Evolutionary conservation across 1,139 yeast genomes (phyloP).

Genomic region (Sugiyamaella paludigena): DNA sequence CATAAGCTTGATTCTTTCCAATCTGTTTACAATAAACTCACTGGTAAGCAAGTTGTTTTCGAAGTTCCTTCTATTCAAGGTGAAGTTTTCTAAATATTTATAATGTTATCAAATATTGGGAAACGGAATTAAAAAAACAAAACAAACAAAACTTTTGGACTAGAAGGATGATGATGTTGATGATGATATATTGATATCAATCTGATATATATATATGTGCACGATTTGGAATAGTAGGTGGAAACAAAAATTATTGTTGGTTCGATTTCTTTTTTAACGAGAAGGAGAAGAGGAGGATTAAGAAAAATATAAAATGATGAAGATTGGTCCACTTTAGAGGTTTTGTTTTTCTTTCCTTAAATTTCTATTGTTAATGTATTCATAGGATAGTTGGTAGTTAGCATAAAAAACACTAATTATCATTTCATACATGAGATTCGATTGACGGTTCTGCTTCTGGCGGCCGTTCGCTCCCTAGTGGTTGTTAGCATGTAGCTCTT

Average conservation of each 20-base stretch:
- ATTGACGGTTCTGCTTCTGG: no score
- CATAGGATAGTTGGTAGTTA: slow-evolving; percentile 2
- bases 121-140: slow-evolving; percentile 6
- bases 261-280: slow-evolving; percentile 2
- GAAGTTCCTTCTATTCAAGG: slow-evolving; percentile 75
- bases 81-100: slow-evolving; percentile 55
- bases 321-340: slow-evolving; percentile 9
- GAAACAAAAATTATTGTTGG: background rate
- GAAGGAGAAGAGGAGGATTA: background rate
- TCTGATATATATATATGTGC: no score
- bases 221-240: background rate
- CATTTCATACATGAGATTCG: background rate
- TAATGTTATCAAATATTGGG: background rate
- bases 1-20: slow-evolving; percentile 99
- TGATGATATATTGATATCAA: no score
- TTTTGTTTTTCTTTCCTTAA: slow-evolving; percentile 2
- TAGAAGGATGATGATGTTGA: no score
- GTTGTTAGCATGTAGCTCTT: no score
- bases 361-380: slow-evolving; percentile 13
- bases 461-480: no score
- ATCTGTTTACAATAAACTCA: slow-evolving; percentile 96
- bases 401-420: background rate
- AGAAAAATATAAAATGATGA: slow-evolving; percentile 1
- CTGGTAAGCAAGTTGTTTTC: slow-evolving; percentile 99
- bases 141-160: background rate